Evolutionary conservation across 164 flowering plant species (phyloP), one percentile per base, ranked within the genome.

Genomic region (Chimonanthus salicifolius): DNA sequence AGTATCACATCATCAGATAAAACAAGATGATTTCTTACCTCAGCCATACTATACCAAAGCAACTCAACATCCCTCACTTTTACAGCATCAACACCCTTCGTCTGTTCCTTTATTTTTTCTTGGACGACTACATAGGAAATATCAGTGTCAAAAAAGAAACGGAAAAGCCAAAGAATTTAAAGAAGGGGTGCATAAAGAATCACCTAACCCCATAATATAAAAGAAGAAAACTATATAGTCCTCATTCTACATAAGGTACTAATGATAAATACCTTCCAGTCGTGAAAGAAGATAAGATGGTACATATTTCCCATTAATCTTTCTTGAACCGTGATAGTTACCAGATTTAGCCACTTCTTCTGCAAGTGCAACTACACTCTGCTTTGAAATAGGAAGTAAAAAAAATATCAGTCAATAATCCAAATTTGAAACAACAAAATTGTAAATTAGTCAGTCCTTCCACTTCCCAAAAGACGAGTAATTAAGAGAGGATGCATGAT

Each of bases 1-100:
- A 33, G 33, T 33, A 33, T 33, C 33, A 33, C 2, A 33, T 33
- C 33, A 33, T 33, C 33, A 33, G 33, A 33, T 33, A 54, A 54
- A 54, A 13, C 16, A 6, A 4, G 9, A 18, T 44, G 72, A 43
- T 50, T 58, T 65, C 80, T 80, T 80, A 92, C 97, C 97, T 92
- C 97, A 71, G 97, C 99, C 92, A 94, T 85, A 76, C 99, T 95
- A 80, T 16, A 64, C 97, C 97, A 94, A 69, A 76, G 83, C 73
- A 94, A 67, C 20, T 80, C 78, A 73, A 92, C 94, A 80, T 91
- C 93, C 83, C 85, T 89, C 49, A 89, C 81, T 77, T 87, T 88
- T 74, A 82, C 86, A 63, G 84, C 90, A 64, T 73, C 90, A 21
- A 92, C 94, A 78, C 83, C 99, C 82, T 87, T 89, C 67, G 87